Conservation (phyloP, 2,329 filamentous ascomycete genomes). For the Rhynchosporium secalis region DNA sequence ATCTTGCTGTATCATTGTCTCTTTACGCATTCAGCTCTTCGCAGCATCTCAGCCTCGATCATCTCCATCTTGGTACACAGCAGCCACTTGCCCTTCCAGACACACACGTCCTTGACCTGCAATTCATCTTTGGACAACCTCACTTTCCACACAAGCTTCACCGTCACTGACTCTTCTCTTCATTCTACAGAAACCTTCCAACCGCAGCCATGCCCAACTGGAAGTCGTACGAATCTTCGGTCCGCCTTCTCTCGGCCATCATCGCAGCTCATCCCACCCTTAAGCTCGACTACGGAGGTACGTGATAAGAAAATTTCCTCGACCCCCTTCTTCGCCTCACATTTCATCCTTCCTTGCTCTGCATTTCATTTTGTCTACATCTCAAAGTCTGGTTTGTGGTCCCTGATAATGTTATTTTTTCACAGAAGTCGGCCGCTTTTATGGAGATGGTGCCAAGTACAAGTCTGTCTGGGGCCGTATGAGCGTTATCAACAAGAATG, state of each 20-base stretch:
- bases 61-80: conserved; percentile 5
- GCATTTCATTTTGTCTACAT: conserved; percentile 7
- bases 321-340: not conserved
- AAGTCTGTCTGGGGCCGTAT: conserved; percentile 30
- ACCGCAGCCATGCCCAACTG: conserved; percentile 55
- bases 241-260: conserved; percentile 60
- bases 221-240: conserved; percentile 59
- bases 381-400: conserved; percentile 1
- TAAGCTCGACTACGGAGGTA: conserved; percentile 63
- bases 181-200: conserved; percentile 11
- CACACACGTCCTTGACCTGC: not conserved
- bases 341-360: conserved; percentile 6
- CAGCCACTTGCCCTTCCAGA: not conserved
- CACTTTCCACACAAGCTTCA: not conserved
- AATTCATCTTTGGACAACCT: not conserved
- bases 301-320: conserved; percentile 36
- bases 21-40: not conserved
- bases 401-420: conserved; percentile 21
- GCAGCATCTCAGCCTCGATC: conserved; percentile 4
- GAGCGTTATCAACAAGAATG: conserved; percentile 27
- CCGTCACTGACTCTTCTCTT: conserved; percentile 7
- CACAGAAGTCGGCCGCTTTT: conserved; percentile 28
- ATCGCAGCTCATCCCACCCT: conserved; percentile 56
- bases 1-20: conserved; percentile 5
- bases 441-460: conserved; percentile 30